Conservation (phyloP, 2,329 filamentous ascomycete genomes). For the Sordariomycetes sp. region DNA sequence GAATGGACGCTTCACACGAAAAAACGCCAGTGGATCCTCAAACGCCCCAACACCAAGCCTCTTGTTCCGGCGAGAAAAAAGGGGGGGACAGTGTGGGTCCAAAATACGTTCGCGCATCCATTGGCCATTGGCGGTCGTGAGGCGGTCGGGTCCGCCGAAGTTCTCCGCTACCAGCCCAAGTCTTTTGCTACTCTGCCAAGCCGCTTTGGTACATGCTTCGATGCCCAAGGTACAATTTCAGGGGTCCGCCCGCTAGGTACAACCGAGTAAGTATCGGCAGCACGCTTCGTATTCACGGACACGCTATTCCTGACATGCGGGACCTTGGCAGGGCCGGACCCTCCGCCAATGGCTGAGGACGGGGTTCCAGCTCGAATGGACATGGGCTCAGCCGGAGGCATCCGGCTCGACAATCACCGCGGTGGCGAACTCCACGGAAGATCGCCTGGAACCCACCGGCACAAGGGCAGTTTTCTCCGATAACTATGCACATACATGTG, state of each 20-base stretch:
- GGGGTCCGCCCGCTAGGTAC: not conserved
- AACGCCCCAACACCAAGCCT: not conserved
- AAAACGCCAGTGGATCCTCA: not conserved
- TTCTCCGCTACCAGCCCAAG: not conserved
- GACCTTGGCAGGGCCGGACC: too few relatives aligned
- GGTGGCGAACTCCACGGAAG: too few relatives aligned
- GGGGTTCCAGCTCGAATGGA: too few relatives aligned
- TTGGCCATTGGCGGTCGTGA: not conserved
- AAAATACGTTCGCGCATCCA: not conserved
- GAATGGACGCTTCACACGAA: not conserved
- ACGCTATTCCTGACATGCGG: too few relatives aligned
- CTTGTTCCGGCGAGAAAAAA: conserved; percentile 1
- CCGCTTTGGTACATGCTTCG: not conserved
- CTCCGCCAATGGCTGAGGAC: too few relatives aligned
- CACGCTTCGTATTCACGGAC: too few relatives aligned
- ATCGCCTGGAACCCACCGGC: too few relatives aligned
- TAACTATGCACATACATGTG: too few relatives aligned
- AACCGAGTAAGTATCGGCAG: too few relatives aligned
- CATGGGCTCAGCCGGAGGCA: too few relatives aligned
- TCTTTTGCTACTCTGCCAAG: not conserved
- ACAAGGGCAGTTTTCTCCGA: too few relatives aligned
- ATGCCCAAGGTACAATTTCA: not conserved
- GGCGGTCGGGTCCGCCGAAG: not conserved
- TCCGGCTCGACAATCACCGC: too few relatives aligned
- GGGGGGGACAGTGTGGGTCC: not conserved